Evolutionary conservation across 148 eudicot species (phyloP).

Genomic region (Beta vulgaris): DNA sequence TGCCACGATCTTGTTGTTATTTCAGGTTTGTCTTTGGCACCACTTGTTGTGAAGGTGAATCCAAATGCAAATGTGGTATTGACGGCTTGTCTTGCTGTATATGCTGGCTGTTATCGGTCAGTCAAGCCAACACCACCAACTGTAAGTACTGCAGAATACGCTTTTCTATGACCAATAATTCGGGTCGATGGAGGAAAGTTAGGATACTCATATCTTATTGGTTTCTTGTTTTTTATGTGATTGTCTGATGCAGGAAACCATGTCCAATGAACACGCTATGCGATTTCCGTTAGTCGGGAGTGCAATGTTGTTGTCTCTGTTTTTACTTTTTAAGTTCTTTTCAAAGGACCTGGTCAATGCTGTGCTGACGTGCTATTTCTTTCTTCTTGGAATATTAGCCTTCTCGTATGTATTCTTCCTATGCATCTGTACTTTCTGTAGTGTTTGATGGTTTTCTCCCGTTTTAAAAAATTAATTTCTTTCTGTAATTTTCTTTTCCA

Average conservation of each 20-base stretch:
- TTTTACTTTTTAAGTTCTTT: slow-evolving; percentile 89
- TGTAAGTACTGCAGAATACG: slow-evolving; percentile 44
- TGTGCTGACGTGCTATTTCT: slow-evolving; percentile 85
- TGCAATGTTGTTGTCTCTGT: slow-evolving; percentile 89
- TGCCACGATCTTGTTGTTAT: slow-evolving; percentile 5
- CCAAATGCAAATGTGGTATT: slow-evolving; percentile 90
- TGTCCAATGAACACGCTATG: slow-evolving; percentile 99
- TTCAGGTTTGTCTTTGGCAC: slow-evolving; percentile 86
- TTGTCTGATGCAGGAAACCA: slow-evolving; percentile 72
- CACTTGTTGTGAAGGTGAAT: slow-evolving; percentile 81
- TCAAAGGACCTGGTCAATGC: slow-evolving; percentile 97
- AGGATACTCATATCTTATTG: neutral
- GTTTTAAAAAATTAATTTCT: neutral
- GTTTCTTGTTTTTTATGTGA: slow-evolving; percentile 7
- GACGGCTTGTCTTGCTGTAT: slow-evolving; percentile 91
- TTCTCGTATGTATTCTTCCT: slow-evolving; percentile 69
- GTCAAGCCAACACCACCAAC: slow-evolving; percentile 96
- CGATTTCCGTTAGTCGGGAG: slow-evolving; percentile 96
- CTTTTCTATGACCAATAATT: neutral
- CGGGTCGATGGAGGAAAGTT: neutral
- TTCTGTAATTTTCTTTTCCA: slow-evolving; percentile 27
- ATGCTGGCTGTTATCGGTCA: slow-evolving; percentile 90
- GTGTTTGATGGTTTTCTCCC: neutral
- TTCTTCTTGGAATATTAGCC: slow-evolving; percentile 85
- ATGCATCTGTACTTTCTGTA: neutral